Evolutionary conservation across 352 stramenopile species (phyloP).

Genomic region (Achlya hypogyna): DNA sequence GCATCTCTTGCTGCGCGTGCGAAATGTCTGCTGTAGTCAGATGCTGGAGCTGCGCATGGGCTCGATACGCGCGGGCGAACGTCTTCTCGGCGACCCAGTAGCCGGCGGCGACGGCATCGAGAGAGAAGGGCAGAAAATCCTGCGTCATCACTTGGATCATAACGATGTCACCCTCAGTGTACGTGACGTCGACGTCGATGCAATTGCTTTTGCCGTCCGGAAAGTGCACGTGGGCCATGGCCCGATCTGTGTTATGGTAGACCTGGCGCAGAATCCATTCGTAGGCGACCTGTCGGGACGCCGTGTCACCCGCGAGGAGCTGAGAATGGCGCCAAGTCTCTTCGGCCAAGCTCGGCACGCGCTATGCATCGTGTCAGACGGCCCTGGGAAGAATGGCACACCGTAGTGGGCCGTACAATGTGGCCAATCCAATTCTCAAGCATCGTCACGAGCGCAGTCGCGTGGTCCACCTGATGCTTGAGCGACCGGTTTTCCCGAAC

Average conservation of each 20-base stretch:
- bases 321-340: slow-evolving; percentile 19
- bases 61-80: not conserved
- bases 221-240: not conserved
- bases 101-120: not conserved
- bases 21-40: not conserved
- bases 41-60: not conserved
- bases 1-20: not conserved
- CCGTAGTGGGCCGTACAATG: not conserved
- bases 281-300: not conserved
- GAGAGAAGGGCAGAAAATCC: not conserved
- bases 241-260: slow-evolving; percentile 11
- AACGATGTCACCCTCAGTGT: not conserved
- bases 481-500: slow-evolving; percentile 9
- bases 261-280: slow-evolving; percentile 14
- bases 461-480: slow-evolving; percentile 10
- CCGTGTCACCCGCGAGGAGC: slow-evolving; percentile 11
- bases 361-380: not conserved
- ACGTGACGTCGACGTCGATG: not conserved
- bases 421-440: not conserved
- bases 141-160: not conserved
- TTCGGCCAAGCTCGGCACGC: not conserved
- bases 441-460: not conserved
- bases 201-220: not conserved
- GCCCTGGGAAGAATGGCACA: not conserved
- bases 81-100: slow-evolving; percentile 13